phyloP scores from a whole-genome alignment of 1,284 basidiomycete species.

The Schizophyllum amplum region DNA sequence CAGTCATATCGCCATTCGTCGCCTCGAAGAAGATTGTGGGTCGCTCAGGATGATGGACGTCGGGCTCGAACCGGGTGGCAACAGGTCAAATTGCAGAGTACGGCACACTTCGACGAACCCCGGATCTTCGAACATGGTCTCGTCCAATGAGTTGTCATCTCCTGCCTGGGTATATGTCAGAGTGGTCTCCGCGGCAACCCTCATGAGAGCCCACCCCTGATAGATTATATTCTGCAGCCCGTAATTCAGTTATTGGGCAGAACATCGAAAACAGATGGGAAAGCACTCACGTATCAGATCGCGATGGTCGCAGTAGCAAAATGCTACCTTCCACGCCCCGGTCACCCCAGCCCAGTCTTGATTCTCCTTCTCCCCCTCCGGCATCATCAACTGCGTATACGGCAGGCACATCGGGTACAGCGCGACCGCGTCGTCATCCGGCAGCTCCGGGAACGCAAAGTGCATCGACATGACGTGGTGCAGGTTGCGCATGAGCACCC shows the following conservation, averaged over 20 bases:
- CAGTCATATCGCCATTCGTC: constrained; percentile 33
- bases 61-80: constrained; percentile 30
- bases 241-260: constrained; percentile 4
- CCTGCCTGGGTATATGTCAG: constrained; percentile 5
- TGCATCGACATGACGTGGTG: not conserved
- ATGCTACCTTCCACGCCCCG: constrained; percentile 53
- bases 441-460: not conserved
- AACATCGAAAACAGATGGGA: not conserved
- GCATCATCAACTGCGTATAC: constrained; percentile 43
- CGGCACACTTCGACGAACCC: constrained; percentile 47
- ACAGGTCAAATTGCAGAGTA: constrained; percentile 37
- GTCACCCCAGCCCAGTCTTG: constrained; percentile 58
- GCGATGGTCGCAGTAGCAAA: constrained; percentile 62
- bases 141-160: constrained; percentile 27
- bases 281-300: constrained; percentile 45
- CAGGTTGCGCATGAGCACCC: constrained; percentile 37
- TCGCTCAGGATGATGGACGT: constrained; percentile 38
- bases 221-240: constrained; percentile 10
- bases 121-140: constrained; percentile 38
- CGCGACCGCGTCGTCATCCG: constrained; percentile 16
- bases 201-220: not conserved
- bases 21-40: constrained; percentile 51
- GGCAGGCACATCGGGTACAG: constrained; percentile 45
- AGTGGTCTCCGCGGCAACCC: not conserved
- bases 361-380: constrained; percentile 23